Evolutionary conservation across 2,329 filamentous ascomycete species (phyloP).

Genomic region (Fusarium duplospermum): DNA sequence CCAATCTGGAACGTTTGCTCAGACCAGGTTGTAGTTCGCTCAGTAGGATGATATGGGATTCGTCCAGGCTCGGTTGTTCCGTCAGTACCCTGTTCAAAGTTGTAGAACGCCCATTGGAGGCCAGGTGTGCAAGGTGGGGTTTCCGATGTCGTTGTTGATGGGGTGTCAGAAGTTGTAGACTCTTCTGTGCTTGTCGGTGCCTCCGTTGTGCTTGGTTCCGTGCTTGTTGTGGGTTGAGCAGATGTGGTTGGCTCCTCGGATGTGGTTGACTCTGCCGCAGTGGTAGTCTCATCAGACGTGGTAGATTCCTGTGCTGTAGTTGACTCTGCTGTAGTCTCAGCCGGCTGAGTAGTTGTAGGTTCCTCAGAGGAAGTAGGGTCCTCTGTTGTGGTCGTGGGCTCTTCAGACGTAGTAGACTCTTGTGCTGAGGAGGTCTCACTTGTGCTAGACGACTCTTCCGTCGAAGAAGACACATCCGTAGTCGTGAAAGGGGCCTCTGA

Average conservation of each 20-base stretch:
- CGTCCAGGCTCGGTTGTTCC: not conserved
- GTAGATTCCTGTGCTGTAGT: not conserved
- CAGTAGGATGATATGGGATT: not conserved
- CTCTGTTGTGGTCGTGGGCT: not conserved
- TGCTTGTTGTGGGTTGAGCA: not conserved
- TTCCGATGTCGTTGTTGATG: not conserved
- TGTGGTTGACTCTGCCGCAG: not conserved
- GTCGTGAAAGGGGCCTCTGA: not conserved
- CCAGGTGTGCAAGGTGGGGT: not conserved
- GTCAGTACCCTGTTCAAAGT: not conserved
- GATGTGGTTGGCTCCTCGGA: not conserved
- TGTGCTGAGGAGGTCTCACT: not conserved
- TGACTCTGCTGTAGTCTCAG: not conserved
- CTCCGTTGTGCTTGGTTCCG: not conserved
- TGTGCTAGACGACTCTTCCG: not conserved
- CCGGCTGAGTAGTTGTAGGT: not conserved
- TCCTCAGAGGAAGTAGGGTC: not conserved
- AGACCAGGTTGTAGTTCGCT: not conserved
- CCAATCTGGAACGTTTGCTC: not conserved
- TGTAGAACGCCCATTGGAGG: not conserved
- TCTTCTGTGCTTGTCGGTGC: not conserved
- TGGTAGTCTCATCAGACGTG: not conserved
- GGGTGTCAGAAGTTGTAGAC: not conserved
- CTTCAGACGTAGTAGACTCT: not conserved
- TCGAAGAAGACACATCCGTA: not conserved